Conservation (phyloP, 2,329 filamentous ascomycete species). For the Stemphylium beticola region DNA sequence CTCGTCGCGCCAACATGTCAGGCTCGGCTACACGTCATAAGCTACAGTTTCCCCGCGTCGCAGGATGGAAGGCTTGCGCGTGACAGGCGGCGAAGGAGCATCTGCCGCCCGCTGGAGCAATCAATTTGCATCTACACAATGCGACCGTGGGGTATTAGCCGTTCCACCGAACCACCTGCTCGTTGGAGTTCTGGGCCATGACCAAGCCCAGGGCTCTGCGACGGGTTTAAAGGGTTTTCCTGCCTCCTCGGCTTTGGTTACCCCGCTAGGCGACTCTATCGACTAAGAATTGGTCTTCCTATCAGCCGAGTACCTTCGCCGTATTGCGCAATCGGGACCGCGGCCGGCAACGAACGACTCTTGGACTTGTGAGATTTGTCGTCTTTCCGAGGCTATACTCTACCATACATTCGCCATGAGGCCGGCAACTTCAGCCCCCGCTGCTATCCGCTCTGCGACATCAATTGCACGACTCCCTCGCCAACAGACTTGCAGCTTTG, state of each 20-base stretch:
- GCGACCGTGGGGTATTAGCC: slow-evolving; percentile 20
- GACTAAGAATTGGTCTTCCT: slow-evolving; percentile 9
- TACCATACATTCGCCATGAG: slow-evolving; percentile 34
- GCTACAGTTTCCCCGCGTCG: slow-evolving; percentile 18
- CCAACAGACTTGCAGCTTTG: slow-evolving; percentile 36
- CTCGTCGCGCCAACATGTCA: not conserved
- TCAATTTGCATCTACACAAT: slow-evolving; percentile 11
- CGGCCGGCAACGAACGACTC: slow-evolving; percentile 33
- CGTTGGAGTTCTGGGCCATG: slow-evolving; percentile 15
- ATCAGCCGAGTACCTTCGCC: slow-evolving; percentile 19
- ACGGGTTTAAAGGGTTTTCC: slow-evolving; percentile 19
- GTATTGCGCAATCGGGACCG: slow-evolving; percentile 27
- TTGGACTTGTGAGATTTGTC: slow-evolving; percentile 14
- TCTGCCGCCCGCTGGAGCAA: slow-evolving; percentile 19
- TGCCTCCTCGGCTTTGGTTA: slow-evolving; percentile 37
- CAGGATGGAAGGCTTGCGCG: slow-evolving; percentile 12
- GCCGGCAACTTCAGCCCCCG: slow-evolving; percentile 35
- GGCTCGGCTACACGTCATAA: slow-evolving; percentile 15
- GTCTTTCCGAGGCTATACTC: slow-evolving; percentile 38
- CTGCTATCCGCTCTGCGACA: slow-evolving; percentile 34
- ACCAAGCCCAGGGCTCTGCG: slow-evolving; percentile 13
- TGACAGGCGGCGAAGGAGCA: slow-evolving; percentile 12
- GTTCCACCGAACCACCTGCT: slow-evolving; percentile 19
- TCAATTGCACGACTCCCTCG: slow-evolving; percentile 28
- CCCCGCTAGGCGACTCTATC: slow-evolving; percentile 35